Evolutionary conservation across 1,284 basidiomycete species (phyloP).

Genomic region (Phlebopus sp.): DNA sequence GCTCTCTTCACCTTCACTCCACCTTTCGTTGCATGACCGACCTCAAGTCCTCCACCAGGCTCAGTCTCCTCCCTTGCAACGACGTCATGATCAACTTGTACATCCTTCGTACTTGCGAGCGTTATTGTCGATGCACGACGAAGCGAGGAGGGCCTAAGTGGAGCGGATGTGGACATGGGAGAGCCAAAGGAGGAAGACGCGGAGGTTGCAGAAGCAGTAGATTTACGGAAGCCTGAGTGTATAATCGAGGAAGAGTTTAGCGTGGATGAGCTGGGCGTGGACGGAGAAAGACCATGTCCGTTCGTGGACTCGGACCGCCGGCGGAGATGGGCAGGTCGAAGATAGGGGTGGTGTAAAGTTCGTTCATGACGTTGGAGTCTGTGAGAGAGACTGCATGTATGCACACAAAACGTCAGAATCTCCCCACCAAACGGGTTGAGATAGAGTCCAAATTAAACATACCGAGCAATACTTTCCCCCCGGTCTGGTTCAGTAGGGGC

Average conservation of each 20-base stretch:
- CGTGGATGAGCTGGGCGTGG: slow-evolving; percentile 66
- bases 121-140: slow-evolving; percentile 34
- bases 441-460: slow-evolving; percentile 22
- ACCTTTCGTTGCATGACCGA: slow-evolving; percentile 9
- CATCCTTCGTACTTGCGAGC: slow-evolving; percentile 30
- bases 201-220: slow-evolving; percentile 26
- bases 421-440: background rate
- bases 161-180: slow-evolving; percentile 33
- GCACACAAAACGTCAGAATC: slow-evolving; percentile 5
- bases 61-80: slow-evolving; percentile 14
- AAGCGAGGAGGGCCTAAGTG: slow-evolving; percentile 34
- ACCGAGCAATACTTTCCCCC: slow-evolving; percentile 61
- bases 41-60: slow-evolving; percentile 16
- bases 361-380: slow-evolving; percentile 66
- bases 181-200: slow-evolving; percentile 34
- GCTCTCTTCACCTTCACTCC: slow-evolving; percentile 39
- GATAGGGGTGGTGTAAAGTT: slow-evolving; percentile 61
- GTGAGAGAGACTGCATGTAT: slow-evolving; percentile 53
- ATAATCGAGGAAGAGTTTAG: slow-evolving; percentile 38
- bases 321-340: slow-evolving; percentile 40
- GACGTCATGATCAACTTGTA: slow-evolving; percentile 29
- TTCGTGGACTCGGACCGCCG: slow-evolving; percentile 31
- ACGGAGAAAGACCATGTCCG: slow-evolving; percentile 46
- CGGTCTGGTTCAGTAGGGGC: slow-evolving; percentile 43
- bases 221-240: slow-evolving; percentile 25